These are phyloP conservation scores for Kitagawia praeruptora DNA, from an alignment of 129 eudicot species.

Conservation along the genomic window DNA sequence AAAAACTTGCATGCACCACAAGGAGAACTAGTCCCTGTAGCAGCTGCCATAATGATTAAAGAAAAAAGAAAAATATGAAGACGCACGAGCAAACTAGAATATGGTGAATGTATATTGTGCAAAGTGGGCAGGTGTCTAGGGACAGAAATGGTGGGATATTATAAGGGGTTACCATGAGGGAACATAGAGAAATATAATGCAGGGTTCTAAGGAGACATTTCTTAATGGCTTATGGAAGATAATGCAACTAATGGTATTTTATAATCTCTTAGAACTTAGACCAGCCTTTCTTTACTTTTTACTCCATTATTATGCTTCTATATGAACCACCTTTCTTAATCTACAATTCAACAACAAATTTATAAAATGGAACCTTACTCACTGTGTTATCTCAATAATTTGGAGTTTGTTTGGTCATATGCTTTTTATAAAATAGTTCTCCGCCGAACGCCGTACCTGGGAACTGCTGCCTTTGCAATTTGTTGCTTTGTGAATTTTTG, in stretches of 20 bases:
- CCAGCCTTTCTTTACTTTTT: conserved; percentile 5
- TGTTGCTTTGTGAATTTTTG: conserved; percentile 25
- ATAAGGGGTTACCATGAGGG: conserved; percentile 43
- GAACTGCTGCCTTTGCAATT: conserved; percentile 43
- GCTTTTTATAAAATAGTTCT: conserved; percentile 20
- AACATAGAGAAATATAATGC: conserved; percentile 48
- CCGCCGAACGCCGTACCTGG: conserved; percentile 99
- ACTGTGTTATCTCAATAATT: conserved; percentile 12
- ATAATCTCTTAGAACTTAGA: conserved; percentile 17
- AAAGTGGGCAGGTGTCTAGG: conserved; percentile 12
- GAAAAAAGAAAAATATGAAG: background rate
- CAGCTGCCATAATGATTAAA: conserved; percentile 31
- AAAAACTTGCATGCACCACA: conserved; percentile 99
- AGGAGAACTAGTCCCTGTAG: conserved; percentile 54
- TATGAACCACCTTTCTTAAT: background rate
- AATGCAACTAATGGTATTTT: conserved; percentile 14
- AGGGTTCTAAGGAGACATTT: conserved; percentile 75
- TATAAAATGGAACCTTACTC: conserved; percentile 4
- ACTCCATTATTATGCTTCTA: background rate
- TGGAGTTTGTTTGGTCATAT: background rate
- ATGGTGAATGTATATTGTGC: conserved; percentile 18
- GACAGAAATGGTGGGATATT: conserved; percentile 23
- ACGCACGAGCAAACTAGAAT: conserved; percentile 73
- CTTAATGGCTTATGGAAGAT: conserved; percentile 55
- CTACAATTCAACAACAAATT: background rate